Evolutionary conservation across 164 flowering plant genomes (phyloP).

Genomic region (Sedum album): DNA sequence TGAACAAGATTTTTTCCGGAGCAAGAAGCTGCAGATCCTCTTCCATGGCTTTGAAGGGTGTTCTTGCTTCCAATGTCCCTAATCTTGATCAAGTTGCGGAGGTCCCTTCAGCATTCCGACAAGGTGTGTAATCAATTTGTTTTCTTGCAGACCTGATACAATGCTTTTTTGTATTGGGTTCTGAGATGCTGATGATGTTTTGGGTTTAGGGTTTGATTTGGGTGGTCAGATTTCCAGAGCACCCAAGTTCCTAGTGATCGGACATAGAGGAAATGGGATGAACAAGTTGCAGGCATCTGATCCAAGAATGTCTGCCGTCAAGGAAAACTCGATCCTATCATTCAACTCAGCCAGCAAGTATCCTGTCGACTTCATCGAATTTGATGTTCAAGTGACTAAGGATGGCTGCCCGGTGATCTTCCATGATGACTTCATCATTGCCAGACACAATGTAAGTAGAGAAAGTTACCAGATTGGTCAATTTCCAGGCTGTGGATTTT

Average conservation of each 20-base stretch:
- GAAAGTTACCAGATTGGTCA: background rate
- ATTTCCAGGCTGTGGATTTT: background rate
- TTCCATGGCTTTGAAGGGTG: slow-evolving; percentile 55
- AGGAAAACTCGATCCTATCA: slow-evolving; percentile 68
- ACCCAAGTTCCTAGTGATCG: slow-evolving; percentile 52
- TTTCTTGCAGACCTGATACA: slow-evolving; percentile 24
- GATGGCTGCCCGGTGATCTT: slow-evolving; percentile 74
- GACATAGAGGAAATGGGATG: slow-evolving; percentile 88
- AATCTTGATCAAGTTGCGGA: slow-evolving; percentile 41
- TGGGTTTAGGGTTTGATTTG: background rate
- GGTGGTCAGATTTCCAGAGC: background rate
- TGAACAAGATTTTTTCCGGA: background rate
- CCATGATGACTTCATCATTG: slow-evolving; percentile 65
- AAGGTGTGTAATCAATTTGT: slow-evolving; percentile 16
- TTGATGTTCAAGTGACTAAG: slow-evolving; percentile 88
- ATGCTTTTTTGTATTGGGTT: background rate
- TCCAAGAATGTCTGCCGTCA: slow-evolving; percentile 49
- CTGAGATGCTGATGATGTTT: background rate
- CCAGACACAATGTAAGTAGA: slow-evolving; percentile 39
- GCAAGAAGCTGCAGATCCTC: background rate
- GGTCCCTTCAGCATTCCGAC: slow-evolving; percentile 17
- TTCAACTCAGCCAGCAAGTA: slow-evolving; percentile 54
- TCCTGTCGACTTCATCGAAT: slow-evolving; percentile 64
- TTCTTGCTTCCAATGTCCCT: slow-evolving; percentile 62
- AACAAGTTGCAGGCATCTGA: slow-evolving; percentile 55